These are phyloP conservation scores for Heliamphora exappendiculata DNA, from an alignment of 148 eudicot species.

Conservation along the genomic window DNA sequence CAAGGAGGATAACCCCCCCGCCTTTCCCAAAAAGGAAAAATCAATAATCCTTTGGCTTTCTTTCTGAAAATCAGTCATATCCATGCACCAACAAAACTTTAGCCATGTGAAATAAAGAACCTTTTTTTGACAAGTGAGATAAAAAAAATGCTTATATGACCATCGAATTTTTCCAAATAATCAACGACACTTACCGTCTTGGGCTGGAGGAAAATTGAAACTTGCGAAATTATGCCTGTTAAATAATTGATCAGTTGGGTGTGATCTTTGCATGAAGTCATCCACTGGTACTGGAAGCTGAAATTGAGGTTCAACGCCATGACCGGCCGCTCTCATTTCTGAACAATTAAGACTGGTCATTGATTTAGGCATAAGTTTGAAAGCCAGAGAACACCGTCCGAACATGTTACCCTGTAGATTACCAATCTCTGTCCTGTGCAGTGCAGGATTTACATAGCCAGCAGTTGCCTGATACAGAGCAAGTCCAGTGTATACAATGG, in stretches of 20 bases:
- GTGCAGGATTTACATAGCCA: conserved; percentile 74
- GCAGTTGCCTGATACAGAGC: conserved; percentile 94
- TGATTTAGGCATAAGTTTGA: conserved; percentile 96
- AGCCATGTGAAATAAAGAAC: background rate
- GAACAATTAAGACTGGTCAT: conserved; percentile 79
- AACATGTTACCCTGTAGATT: conserved; percentile 55
- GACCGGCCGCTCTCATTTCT: conserved; percentile 98
- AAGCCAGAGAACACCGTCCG: conserved; percentile 76
- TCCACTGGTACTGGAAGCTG: conserved; percentile 95
- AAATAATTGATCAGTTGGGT: conserved; percentile 60
- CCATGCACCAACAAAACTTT: too few relatives aligned
- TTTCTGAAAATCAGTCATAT: too few relatives aligned
- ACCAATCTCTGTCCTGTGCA: conserved; percentile 57
- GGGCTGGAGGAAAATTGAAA: conserved; percentile 55
- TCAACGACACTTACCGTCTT: conserved; percentile 68
- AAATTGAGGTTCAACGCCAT: conserved; percentile 95
- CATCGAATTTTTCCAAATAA: background rate
- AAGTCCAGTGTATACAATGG: conserved; percentile 80
- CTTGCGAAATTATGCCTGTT: conserved; percentile 51
- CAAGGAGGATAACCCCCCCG: too few relatives aligned
- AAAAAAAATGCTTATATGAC: background rate
- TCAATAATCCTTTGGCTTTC: too few relatives aligned
- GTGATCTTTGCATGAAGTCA: conserved; percentile 97
- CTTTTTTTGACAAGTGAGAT: background rate
- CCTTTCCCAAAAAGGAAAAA: too few relatives aligned